Conservation (phyloP, 345 rosid genomes). For the Eucalyptus viminalis region DNA sequence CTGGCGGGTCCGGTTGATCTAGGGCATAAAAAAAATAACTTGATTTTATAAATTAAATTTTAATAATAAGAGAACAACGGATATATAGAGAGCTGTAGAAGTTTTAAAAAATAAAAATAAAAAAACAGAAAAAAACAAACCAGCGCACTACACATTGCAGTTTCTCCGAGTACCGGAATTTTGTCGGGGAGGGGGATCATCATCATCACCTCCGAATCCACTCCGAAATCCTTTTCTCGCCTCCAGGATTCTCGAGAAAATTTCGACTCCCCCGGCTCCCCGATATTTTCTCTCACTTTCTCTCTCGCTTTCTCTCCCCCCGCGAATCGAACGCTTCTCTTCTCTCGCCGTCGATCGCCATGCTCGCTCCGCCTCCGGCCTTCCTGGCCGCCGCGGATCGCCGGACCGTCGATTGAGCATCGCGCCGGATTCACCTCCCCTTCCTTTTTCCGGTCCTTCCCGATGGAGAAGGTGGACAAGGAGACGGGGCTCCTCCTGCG, state of each 20-base stretch:
- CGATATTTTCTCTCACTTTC: background rate
- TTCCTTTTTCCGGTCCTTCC: background rate
- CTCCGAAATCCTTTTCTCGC: background rate
- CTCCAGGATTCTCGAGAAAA: background rate
- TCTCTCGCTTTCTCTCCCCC: background rate
- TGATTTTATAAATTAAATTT: background rate
- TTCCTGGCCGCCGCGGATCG: background rate
- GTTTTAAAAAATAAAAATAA: background rate
- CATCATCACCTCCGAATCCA: background rate
- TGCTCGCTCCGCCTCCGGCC: background rate
- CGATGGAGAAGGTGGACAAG: constrained; percentile 27
- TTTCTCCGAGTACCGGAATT: background rate
- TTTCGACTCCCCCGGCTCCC: background rate
- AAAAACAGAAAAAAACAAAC: background rate
- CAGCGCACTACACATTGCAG: background rate
- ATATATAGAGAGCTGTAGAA: background rate
- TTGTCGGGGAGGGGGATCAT: background rate
- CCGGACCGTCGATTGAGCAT: background rate
- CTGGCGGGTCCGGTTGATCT: no score
- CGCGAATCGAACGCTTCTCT: background rate
- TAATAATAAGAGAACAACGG: background rate
- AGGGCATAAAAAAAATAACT: background rate
- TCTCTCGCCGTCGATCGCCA: background rate
- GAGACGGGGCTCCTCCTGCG: constrained; percentile 78
- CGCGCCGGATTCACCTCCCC: background rate